Percentiles rank a stretch among this genome's conserved stretches.
These are phyloP conservation scores for Angomonas desouzai DNA, from an alignment of 208 protist genomes.

Conservation along the genomic window DNA sequence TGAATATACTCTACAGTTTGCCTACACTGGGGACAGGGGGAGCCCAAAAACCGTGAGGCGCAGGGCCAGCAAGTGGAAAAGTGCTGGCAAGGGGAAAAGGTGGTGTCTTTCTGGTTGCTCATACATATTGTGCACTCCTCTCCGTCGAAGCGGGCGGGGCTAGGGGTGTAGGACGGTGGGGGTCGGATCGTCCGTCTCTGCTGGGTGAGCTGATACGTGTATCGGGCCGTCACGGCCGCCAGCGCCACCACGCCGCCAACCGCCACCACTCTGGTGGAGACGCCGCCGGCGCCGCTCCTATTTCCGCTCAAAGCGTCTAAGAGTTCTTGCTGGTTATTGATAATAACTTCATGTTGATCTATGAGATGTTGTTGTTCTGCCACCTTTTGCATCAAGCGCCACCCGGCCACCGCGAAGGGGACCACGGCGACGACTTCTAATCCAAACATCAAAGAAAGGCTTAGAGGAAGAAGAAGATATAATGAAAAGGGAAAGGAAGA, in stretches of 20 bases:
- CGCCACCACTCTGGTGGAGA: constrained; percentile 13
- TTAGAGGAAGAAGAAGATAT: constrained; percentile 9
- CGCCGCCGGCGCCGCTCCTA: not conserved
- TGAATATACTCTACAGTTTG: constrained; percentile 32
- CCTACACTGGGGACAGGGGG: constrained; percentile 49
- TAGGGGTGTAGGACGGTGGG: constrained; percentile 49
- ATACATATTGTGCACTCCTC: constrained; percentile 75
- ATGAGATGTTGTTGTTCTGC: constrained; percentile 55
- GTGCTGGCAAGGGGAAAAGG: constrained; percentile 70
- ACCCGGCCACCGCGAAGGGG: constrained; percentile 47
- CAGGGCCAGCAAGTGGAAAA: constrained; percentile 70
- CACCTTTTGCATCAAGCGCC: constrained; percentile 50
- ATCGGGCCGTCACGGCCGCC: constrained; percentile 22
- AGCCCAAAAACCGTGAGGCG: constrained; percentile 21
- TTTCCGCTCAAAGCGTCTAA: constrained; percentile 33
- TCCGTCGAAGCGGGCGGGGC: constrained; percentile 30
- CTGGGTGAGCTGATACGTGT: constrained; percentile 18
- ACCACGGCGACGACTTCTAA: constrained; percentile 40
- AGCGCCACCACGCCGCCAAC: constrained; percentile 20
- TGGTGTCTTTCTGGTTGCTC: constrained; percentile 51
- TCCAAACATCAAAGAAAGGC: constrained; percentile 18
- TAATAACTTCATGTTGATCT: constrained; percentile 47
- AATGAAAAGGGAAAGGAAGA: constrained; percentile 21
- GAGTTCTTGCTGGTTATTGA: constrained; percentile 55
- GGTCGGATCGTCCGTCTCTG: constrained; percentile 20